Base-by-base conservation (phyloP, 2,329 filamentous ascomycete species). In the Pestalotiopsis sp. region DNA sequence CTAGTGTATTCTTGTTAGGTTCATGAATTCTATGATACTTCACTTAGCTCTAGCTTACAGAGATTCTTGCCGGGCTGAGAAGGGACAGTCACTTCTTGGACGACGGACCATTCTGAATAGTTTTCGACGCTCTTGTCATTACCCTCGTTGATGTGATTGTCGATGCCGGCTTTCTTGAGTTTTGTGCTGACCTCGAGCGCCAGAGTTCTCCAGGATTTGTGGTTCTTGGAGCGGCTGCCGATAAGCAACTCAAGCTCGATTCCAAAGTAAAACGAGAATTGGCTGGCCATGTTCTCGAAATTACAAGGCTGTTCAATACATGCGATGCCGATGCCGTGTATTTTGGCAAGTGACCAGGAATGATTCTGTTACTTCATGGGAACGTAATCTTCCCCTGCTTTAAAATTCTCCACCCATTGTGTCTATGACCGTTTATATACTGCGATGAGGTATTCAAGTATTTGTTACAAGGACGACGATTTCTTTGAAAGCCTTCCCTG, bases 181-280 rank as follows among this genome's bases (percentile, higher is more conserved):
- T 73, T 72, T 68, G 73, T 71, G 73, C 77, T 78, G 23, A 81
- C 72, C 31, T 81, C 78, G 12, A 77, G 70, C 12, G 80, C 80
- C n/a, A 82, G 73, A 2, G 75, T 68, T 4, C 73, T 71, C 79
- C 80, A 82, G 4, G 73, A 72, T 9, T 76, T 76, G 67, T 78
- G 73, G 11, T 72, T 68, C 68, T 77, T 80, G 45, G 78, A 78
- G 60, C 74, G 75, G 68, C 77, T 74, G 12, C 73, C 75, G 3
- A 82, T 71, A 5, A 81, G 76, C 3, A 82, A 72, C 71, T 82
- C 80, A 25, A 82, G 74, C 71, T 82, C 80, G 23, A 82, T 69
- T 23, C 80, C 80, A 62, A 82, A 82, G 12, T 57, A 65, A 60
- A 71, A 70, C 4, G 67, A 45, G 11, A 65, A 59, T 23, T 69